Evolutionary conservation across 495 filamentous ascomycete species (phyloP).

Genomic region (Aspergillus mulundensis): DNA sequence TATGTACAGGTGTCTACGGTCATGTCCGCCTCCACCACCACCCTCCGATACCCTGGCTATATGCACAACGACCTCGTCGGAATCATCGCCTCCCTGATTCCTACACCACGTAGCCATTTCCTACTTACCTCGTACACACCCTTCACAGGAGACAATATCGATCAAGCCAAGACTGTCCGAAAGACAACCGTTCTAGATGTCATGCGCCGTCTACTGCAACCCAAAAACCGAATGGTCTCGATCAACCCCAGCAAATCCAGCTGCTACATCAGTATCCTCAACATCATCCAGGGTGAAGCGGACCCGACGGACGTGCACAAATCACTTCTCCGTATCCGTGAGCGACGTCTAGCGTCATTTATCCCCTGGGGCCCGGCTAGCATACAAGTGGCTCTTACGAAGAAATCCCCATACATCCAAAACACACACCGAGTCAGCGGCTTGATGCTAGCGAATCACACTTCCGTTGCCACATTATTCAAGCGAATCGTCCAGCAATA

Average conservation of each 20-base stretch:
- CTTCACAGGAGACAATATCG: constrained; percentile 91
- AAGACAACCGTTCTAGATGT: constrained; percentile 98
- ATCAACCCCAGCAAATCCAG: constrained; percentile 92
- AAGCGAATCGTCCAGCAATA: constrained; percentile 89
- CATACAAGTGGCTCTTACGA: constrained; percentile 95
- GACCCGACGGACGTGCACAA: constrained; percentile 97
- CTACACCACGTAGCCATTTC: constrained; percentile 95
- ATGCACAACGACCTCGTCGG: constrained; percentile 99
- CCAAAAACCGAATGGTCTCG: constrained; percentile 98
- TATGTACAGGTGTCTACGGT: constrained; percentile 72
- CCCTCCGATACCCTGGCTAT: constrained; percentile 93
- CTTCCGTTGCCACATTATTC: constrained; percentile 94
- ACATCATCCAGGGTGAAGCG: constrained; percentile 97
- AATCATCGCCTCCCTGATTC: constrained; percentile 92
- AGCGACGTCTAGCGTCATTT: constrained; percentile 89
- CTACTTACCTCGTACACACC: constrained; percentile 97
- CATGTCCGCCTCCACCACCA: constrained; percentile 97
- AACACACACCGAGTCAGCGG: constrained; percentile 87
- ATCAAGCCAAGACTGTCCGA: constrained; percentile 92
- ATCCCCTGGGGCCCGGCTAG: constrained; percentile 99
- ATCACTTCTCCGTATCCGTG: constrained; percentile 91
- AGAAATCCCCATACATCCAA: constrained; percentile 90
- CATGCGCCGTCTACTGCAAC: constrained; percentile 91
- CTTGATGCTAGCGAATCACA: constrained; percentile 97
- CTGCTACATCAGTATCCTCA: constrained; percentile 98